Evolutionary conservation across 768 basidiomycete species (phyloP), one percentile per base, ranked within the genome.

Genomic region (Ramaria sp.): DNA sequence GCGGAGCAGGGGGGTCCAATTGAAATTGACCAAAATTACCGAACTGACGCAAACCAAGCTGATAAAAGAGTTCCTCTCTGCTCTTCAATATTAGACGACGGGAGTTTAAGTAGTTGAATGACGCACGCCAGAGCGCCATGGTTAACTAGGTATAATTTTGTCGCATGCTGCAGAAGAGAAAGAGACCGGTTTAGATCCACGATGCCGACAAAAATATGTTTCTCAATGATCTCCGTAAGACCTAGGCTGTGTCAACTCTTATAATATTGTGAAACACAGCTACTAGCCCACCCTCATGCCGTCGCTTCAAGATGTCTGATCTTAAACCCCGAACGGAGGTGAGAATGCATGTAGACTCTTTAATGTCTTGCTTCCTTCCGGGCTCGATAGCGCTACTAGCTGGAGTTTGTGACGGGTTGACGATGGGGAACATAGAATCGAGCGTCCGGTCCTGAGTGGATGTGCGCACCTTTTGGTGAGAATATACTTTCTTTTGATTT

Each of bases 51-150:
- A 98, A 69, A 1, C 81, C 90, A 6, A 99, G 77, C 63, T 99
- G 96, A 67, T 96, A 97, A 66, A 98, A 95, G 32, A 96, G 73
- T 61, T 96, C 92, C 62, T 96, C 92, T 0, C 93, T 96, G 55
- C 13, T 27, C 22, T 1, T 24, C 38, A 32, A 24, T 16, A 42
- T 48, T 12, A 47, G 13, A n/a, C 38, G 13, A 12, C 16, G 22
- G 25, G 12, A 8, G 27, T 3, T 8, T 8, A 8, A 22, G 1
- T 25, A 48, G 13, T 8, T 22, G 43, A 20, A 25, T 24, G 47
- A 78, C 89, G 50, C 67, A 96, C 91, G 85, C 83, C 36, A 98
- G 70, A 3, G 82, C 71, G 25, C 79, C 83, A 62, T 97, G 88
- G 58, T 96, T 90, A 55, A 96, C 76, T 12, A 97, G 76, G 66